Percentiles rank a stretch among this genome's conserved stretches.
Conservation (phyloP, 345 rosid genomes). For the Salix suchowensis region DNA sequence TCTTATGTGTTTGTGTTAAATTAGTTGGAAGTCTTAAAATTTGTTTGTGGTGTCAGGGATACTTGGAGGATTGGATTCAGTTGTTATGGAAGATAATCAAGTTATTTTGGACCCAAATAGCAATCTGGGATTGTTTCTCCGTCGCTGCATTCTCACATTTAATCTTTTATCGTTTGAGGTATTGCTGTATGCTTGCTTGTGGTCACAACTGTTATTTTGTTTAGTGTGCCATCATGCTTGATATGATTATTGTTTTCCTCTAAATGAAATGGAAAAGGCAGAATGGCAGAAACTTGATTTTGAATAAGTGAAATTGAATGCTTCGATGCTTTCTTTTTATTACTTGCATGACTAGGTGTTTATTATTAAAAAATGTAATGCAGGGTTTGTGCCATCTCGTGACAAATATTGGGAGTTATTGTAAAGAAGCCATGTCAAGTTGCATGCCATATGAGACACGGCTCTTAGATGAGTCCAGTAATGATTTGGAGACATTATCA, state of each 20-base stretch:
- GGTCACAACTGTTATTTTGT: no score
- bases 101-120: slow-evolving; percentile 79
- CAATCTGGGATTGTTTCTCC: slow-evolving; percentile 78
- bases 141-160: slow-evolving; percentile 83
- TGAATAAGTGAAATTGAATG: background rate
- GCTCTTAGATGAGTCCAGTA: slow-evolving; percentile 48
- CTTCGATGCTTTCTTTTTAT: background rate
- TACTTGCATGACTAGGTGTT: background rate
- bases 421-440: slow-evolving; percentile 65
- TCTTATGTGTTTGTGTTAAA: background rate
- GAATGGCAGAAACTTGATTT: background rate
- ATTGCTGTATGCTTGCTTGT: background rate
- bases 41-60: slow-evolving; percentile 39
- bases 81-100: slow-evolving; percentile 67
- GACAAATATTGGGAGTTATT: slow-evolving; percentile 60
- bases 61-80: slow-evolving; percentile 67
- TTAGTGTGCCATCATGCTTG: no score
- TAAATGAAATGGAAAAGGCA: no score
- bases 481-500: slow-evolving; percentile 45
- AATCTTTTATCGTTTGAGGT: slow-evolving; percentile 83
- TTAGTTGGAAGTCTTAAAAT: background rate
- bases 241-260: no score
- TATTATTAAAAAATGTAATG: slow-evolving; percentile 7
- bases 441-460: slow-evolving; percentile 42
- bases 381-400: slow-evolving; percentile 91